Evolutionary conservation across 164 flowering plant genomes (phyloP), one percentile per base, ranked within the genome.

Genomic region (Umbellularia californica): DNA sequence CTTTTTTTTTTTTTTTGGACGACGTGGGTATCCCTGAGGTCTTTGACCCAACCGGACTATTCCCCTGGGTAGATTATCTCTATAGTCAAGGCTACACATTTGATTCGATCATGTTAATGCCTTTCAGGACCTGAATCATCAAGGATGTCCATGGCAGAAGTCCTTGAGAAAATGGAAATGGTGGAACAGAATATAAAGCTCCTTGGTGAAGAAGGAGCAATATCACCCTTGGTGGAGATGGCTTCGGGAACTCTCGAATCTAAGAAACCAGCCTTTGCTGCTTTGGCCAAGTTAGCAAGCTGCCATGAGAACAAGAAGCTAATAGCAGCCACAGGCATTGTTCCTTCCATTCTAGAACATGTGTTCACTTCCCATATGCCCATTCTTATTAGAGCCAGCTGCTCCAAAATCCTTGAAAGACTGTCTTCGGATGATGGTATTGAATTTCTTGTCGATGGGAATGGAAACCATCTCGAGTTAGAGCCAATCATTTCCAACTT

Each of bases 161-260:
- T 83, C 33, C 79, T 89, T 68, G 78, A 78, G 55, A 69, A 73
- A 41, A 79, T 88, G 87, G 90, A 87, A 72, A 75, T 89, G 77
- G 84, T 74, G 64, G 86, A 86, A 70, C 78, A 77, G 65, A 77
- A 85, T 74, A 69, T 84, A 72, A 79, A 78, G 80, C 65, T 82
- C 63, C 90, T 90, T 79, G 91, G 90, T 10, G 88, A 84, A 78
- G 87, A 80, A 83, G 92, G 95, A 22, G 75, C 84, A 24, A 86
- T 90, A 72, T 82, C 85, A 72, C 84, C 85, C 24, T 79, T 90
- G 81, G 88, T 90, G 63, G 82, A 79, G 77, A 88, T 90, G 95
- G 58, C 72, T 69, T 85, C 87, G 30, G 85, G 79, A 33, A 83
- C 74, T 70, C 58, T 87, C 17, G 90, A 86, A 71, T 73, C 85